Conservation (phyloP, 192 early-diverging fungal genomes). For the Physocladia obscura region DNA sequence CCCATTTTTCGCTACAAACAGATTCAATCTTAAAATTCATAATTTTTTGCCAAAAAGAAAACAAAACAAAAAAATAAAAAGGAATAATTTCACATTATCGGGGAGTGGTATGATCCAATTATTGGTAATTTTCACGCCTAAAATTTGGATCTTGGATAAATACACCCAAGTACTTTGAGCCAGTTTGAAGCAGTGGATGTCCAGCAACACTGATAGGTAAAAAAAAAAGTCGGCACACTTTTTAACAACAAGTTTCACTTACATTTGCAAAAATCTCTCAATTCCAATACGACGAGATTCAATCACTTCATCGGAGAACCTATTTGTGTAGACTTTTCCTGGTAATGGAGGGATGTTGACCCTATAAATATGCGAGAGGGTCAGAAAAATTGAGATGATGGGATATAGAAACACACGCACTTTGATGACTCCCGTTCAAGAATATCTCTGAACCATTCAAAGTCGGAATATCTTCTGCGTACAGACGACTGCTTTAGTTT, state of each 20-base stretch:
- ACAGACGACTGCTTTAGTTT: constrained; percentile 81
- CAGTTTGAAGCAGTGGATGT: constrained; percentile 96
- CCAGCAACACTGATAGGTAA: constrained; percentile 60
- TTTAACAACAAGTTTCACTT: constrained; percentile 36
- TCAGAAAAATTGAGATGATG: neutral
- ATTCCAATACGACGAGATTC: constrained; percentile 85
- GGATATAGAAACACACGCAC: neutral
- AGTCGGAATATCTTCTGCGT: constrained; percentile 92
- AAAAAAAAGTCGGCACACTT: neutral
- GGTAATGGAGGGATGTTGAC: constrained; percentile 96
- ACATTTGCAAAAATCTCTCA: constrained; percentile 96
- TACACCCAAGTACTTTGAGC: constrained; percentile 82
- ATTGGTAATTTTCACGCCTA: constrained; percentile 69
- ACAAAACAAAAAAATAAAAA: neutral
- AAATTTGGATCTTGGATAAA: constrained; percentile 94
- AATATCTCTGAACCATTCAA: constrained; percentile 97
- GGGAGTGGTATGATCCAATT: neutral
- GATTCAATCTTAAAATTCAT: too few relatives aligned
- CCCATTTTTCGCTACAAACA: too few relatives aligned
- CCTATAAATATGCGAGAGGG: constrained; percentile 27
- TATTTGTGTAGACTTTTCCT: constrained; percentile 94
- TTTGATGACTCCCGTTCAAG: constrained; percentile 83
- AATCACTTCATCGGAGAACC: constrained; percentile 94
- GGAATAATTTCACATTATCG: neutral
- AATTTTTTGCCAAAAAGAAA: neutral